These are phyloP conservation scores for Pseudopithomyces maydicus DNA, from an alignment of 2,329 filamentous ascomycete species.

Conservation along the genomic window DNA sequence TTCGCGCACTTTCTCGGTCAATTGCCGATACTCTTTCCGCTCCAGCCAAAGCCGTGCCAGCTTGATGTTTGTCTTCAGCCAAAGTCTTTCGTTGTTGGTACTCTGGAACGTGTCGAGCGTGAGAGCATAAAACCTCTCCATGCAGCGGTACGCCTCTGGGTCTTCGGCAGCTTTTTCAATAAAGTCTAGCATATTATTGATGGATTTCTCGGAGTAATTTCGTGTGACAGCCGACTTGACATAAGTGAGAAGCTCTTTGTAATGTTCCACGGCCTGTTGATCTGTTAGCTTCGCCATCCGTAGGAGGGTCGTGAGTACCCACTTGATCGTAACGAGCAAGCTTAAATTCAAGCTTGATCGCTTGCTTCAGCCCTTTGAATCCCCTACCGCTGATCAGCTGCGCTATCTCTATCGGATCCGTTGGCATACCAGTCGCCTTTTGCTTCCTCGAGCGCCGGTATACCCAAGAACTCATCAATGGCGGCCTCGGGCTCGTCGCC, in stretches of 20 bases:
- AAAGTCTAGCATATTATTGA: slow-evolving; percentile 98
- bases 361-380: slow-evolving; percentile 97
- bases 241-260: slow-evolving; percentile 92
- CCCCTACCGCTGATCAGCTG: slow-evolving; percentile 58
- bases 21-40: slow-evolving; percentile 80
- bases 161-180: slow-evolving; percentile 87
- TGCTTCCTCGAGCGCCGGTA: slow-evolving; percentile 81
- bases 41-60: slow-evolving; percentile 89
- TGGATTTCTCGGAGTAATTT: slow-evolving; percentile 98
- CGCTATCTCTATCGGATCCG: background rate
- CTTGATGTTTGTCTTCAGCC: slow-evolving; percentile 99
- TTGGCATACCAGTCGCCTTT: slow-evolving; percentile 83
- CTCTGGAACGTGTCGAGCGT: slow-evolving; percentile 95
- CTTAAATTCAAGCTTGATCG: slow-evolving; percentile 95
- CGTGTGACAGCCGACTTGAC: slow-evolving; percentile 95
- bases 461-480: slow-evolving; percentile 87
- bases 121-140: slow-evolving; percentile 94
- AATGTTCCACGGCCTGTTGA: slow-evolving; percentile 82
- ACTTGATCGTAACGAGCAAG: slow-evolving; percentile 87
- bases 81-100: slow-evolving; percentile 95
- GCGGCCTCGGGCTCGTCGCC: slow-evolving; percentile 83
- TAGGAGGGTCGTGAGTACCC: slow-evolving; percentile 4
- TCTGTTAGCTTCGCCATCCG: slow-evolving; percentile 23
- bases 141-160: slow-evolving; percentile 74
- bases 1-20: slow-evolving; percentile 84